Evolutionary conservation across 2,329 filamentous ascomycete species (phyloP).

Genomic region (Penicillium sp.): DNA sequence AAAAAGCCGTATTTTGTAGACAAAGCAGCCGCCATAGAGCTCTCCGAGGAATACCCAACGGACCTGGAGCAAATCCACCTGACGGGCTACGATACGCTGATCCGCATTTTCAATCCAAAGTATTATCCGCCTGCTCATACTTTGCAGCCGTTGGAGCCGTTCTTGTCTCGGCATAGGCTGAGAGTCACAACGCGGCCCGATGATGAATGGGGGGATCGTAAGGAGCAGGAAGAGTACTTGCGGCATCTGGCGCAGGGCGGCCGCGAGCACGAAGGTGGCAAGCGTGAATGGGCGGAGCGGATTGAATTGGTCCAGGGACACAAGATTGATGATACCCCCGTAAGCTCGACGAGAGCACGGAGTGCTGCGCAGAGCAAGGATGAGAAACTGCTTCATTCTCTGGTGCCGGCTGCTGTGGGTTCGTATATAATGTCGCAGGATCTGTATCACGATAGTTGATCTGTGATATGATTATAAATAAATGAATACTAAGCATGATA

Average conservation of each 20-base stretch:
- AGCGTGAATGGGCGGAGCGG: constrained; percentile 39
- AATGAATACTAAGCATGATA: too few species aligned
- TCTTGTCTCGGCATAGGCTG: constrained; percentile 42
- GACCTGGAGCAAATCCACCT: constrained; percentile 44
- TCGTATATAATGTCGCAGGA: constrained; percentile 30
- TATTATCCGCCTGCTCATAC: constrained; percentile 46
- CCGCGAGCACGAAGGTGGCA: constrained; percentile 34
- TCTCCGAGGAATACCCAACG: constrained; percentile 31
- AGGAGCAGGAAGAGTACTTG: constrained; percentile 38
- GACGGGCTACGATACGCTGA: constrained; percentile 47
- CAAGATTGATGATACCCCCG: constrained; percentile 28
- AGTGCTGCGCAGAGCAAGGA: constrained; percentile 29
- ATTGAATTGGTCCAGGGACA: constrained; percentile 41
- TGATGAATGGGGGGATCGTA: constrained; percentile 36
- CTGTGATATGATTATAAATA: neutral
- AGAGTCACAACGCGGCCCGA: constrained; percentile 42
- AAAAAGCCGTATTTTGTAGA: constrained; percentile 48
- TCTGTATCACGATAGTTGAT: constrained; percentile 24
- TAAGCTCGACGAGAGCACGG: constrained; percentile 44
- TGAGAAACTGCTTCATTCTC: constrained; percentile 31
- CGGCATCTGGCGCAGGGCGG: constrained; percentile 34
- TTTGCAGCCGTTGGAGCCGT: constrained; percentile 37
- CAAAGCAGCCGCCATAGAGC: constrained; percentile 43
- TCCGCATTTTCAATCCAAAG: constrained; percentile 46
- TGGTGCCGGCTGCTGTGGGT: constrained; percentile 32